Conservation (phyloP, 2,329 filamentous ascomycete genomes). For the Ambrosiella cleistominuta region DNA sequence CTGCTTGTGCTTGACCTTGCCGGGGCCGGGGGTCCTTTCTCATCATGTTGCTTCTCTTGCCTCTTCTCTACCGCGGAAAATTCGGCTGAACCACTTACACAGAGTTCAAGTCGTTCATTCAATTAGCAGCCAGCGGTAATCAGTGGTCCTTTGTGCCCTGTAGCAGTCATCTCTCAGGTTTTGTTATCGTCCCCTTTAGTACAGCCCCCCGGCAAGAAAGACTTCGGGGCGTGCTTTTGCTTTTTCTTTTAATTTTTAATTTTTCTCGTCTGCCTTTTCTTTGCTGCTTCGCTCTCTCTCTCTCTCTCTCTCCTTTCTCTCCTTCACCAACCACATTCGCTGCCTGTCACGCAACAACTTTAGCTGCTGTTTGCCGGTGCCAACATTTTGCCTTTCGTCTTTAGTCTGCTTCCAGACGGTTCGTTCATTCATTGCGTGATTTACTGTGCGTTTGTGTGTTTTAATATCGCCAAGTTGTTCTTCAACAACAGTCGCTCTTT, state of each 20-base stretch:
- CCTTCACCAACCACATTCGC: neutral
- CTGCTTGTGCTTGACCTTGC: neutral
- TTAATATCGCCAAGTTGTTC: neutral
- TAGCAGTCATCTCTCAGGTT: too few species aligned
- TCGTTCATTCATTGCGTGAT: conserved; percentile 33
- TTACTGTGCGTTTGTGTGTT: conserved; percentile 16
- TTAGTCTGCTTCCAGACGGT: conserved; percentile 38
- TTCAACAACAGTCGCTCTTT: neutral
- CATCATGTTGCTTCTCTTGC: neutral
- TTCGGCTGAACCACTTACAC: neutral
- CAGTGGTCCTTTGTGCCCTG: too few species aligned
- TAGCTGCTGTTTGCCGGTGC: neutral
- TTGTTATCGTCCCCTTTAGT: too few species aligned
- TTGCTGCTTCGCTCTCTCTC: conserved; percentile 12
- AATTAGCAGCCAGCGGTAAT: too few species aligned
- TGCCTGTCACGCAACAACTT: neutral
- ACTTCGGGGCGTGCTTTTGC: neutral
- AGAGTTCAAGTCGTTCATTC: neutral
- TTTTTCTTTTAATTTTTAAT: conserved; percentile 11
- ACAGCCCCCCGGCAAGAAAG: neutral
- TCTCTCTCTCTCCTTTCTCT: conserved; percentile 7
- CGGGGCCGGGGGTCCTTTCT: neutral
- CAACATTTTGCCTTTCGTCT: conserved; percentile 16
- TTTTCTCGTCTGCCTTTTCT: conserved; percentile 16
- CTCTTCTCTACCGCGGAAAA: neutral